Percentiles rank a stretch among this genome's conserved stretches.
These are phyloP conservation scores for Calonectria naviculata DNA, from an alignment of 2,329 filamentous ascomycete genomes.

Conservation along the genomic window DNA sequence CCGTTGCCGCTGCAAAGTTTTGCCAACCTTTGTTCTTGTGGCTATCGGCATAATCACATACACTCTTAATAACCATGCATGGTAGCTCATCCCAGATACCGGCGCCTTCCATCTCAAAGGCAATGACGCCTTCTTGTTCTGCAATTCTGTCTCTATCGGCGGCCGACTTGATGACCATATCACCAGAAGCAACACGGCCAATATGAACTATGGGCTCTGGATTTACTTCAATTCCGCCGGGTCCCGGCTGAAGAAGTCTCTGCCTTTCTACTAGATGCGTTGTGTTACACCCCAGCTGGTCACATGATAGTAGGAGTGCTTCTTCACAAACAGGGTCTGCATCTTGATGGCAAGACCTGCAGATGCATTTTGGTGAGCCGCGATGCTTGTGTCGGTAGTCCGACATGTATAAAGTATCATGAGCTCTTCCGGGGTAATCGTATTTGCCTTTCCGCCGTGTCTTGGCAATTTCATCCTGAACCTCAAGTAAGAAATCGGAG, in stretches of 20 bases:
- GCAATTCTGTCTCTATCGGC: not conserved
- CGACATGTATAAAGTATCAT: conserved; percentile 45
- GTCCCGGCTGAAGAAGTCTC: not conserved
- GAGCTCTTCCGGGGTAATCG: conserved; percentile 37
- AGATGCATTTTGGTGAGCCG: not conserved
- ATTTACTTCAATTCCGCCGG: not conserved
- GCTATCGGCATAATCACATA: not conserved
- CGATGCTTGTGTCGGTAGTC: conserved; percentile 47
- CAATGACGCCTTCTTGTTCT: not conserved
- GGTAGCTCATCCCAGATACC: not conserved
- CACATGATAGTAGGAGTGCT: not conserved
- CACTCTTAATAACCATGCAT: not conserved
- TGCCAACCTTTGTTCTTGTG: not conserved
- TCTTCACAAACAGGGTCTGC: not conserved
- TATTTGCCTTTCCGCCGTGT: conserved; percentile 20
- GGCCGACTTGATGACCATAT: not conserved
- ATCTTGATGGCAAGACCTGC: not conserved
- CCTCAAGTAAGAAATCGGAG: not conserved
- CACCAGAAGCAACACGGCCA: not conserved
- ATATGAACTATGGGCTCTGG: not conserved
- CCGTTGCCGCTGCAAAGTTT: not conserved
- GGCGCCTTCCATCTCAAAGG: not conserved
- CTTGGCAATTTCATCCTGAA: not conserved
- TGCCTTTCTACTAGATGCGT: not conserved
- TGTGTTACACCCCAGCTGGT: not conserved